A percentile compares a stretch with the other conserved stretches of the same genome.
Conservation (phyloP, 192 early-diverging fungal species). For the Backusella luteola region DNA sequence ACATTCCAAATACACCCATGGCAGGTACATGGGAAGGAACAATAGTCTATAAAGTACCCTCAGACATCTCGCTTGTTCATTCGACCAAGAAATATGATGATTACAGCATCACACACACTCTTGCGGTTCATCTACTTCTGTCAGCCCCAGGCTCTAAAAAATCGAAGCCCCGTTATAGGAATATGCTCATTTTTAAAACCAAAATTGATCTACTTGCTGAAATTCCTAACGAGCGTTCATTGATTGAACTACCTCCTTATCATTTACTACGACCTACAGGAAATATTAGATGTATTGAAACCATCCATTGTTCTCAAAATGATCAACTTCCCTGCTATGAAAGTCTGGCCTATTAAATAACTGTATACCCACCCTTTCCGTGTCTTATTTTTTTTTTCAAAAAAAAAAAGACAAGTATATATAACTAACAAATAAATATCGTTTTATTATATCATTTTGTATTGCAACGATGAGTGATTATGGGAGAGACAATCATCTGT, state of each 20-base stretch:
- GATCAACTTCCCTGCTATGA: neutral
- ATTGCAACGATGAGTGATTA: no score
- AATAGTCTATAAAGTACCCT: neutral
- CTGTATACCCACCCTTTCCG: neutral
- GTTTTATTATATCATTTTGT: no score
- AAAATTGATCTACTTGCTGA: constrained; percentile 1
- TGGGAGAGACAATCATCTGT: no score
- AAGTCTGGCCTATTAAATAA: neutral
- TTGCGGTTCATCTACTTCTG: neutral
- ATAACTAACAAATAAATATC: no score
- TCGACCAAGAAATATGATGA: neutral
- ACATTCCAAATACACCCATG: neutral
- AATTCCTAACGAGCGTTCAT: neutral
- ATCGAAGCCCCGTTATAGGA: neutral
- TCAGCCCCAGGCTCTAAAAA: neutral
- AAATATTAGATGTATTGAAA: neutral
- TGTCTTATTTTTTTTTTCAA: neutral
- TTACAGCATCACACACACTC: neutral
- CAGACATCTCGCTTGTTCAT: neutral
- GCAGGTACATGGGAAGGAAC: neutral
- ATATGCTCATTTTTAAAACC: neutral
- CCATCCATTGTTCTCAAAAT: neutral
- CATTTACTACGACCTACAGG: neutral
- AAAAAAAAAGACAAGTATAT: neutral
- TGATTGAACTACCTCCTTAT: neutral